A percentile compares a stretch with the other conserved stretches of the same genome.
Conservation (phyloP, 805 yeast genomes). For the Torulaspora delbrueckii region DNA sequence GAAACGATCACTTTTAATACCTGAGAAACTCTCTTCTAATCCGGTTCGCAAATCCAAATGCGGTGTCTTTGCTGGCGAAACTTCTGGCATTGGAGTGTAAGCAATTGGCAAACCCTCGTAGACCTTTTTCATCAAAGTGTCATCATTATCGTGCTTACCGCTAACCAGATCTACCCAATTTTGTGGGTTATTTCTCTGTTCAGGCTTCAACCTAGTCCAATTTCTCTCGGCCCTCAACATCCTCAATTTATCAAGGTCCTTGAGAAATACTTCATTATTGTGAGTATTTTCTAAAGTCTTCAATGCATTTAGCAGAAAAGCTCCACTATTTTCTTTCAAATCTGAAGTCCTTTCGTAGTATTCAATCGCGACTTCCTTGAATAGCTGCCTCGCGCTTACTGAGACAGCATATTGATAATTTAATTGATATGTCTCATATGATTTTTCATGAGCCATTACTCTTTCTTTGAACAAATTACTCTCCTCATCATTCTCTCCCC, state of each 20-base stretch:
- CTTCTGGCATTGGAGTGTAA: constrained; percentile 9
- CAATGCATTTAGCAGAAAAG: constrained; percentile 21
- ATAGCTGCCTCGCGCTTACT: constrained; percentile 23
- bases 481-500: constrained; percentile 25
- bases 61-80: constrained; percentile 2
- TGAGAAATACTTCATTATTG: constrained; percentile 17
- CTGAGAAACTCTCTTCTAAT: constrained; percentile 14
- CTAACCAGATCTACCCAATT: constrained; percentile 25
- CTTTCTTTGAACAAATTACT: constrained; percentile 23
- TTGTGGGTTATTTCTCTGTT: constrained; percentile 23
- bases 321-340: constrained; percentile 22
- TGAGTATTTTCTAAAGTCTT: constrained; percentile 17
- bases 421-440: constrained; percentile 17
- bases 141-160: constrained; percentile 23
- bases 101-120: constrained; percentile 13
- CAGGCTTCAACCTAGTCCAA: constrained; percentile 22
- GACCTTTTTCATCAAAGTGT: constrained; percentile 13
- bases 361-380: constrained; percentile 24
- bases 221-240: constrained; percentile 23
- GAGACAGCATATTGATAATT: constrained; percentile 26
- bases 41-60: constrained; percentile 9
- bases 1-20: constrained; percentile 10
- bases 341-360: constrained; percentile 24
- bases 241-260: constrained; percentile 25
- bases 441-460: constrained; percentile 18